Conservation (phyloP, 2,329 filamentous ascomycete genomes). For the Cladosporium sp. region DNA sequence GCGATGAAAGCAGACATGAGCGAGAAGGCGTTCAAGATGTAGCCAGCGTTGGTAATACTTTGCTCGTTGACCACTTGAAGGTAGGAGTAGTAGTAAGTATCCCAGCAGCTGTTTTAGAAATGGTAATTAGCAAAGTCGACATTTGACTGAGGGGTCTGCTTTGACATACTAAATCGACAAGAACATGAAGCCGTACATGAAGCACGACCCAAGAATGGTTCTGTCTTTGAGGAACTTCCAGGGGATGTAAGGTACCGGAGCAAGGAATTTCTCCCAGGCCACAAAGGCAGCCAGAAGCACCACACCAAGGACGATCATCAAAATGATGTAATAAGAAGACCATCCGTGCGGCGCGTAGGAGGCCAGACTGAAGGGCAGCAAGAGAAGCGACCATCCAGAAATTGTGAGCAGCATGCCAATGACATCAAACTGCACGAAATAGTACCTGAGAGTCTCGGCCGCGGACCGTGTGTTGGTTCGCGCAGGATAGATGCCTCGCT, state of each 20-base stretch:
- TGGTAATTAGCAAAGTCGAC: neutral
- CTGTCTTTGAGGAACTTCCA: conserved; percentile 52
- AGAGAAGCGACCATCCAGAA: conserved; percentile 62
- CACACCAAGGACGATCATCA: conserved; percentile 37
- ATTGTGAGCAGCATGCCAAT: conserved; percentile 31
- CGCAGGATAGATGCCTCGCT: conserved; percentile 31
- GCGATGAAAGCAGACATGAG: conserved; percentile 46
- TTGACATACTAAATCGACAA: conserved; percentile 45
- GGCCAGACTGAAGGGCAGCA: conserved; percentile 65
- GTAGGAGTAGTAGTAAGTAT: conserved; percentile 46
- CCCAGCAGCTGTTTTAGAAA: conserved; percentile 36
- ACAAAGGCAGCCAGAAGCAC: conserved; percentile 47
- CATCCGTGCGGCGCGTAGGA: conserved; percentile 37
- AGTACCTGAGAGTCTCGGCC: conserved; percentile 46
- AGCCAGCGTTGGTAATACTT: conserved; percentile 26
- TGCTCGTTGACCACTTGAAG: conserved; percentile 51
- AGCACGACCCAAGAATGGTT: conserved; percentile 53
- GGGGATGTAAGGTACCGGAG: conserved; percentile 60
- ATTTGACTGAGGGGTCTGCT: conserved; percentile 38
- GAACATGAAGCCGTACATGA: conserved; percentile 18
- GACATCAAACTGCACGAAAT: conserved; percentile 35
- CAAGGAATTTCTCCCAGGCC: conserved; percentile 59
- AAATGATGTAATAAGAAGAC: conserved; percentile 43
- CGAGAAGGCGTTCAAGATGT: conserved; percentile 8
- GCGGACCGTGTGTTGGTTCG: conserved; percentile 27